A percentile compares a stretch with the other conserved stretches of the same genome.
Conservation (phyloP, 345 rosid species). For the Camelina sativa region DNA sequence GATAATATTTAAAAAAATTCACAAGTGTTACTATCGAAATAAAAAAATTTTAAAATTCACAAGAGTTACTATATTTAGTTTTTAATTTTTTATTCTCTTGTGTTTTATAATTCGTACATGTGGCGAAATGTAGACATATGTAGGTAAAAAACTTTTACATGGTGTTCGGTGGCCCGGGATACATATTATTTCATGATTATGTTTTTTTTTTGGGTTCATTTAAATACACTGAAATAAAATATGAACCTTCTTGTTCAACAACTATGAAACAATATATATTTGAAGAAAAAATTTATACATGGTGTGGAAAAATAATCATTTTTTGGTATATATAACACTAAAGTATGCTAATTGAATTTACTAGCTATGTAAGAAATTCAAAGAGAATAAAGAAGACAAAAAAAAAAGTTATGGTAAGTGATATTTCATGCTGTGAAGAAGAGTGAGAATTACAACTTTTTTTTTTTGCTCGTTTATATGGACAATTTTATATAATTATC, state of each 20-base stretch:
- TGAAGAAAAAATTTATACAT: neutral
- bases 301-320: neutral
- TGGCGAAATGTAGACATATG: neutral
- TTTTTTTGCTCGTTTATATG: too few species aligned
- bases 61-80: conserved; percentile 21
- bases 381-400: neutral
- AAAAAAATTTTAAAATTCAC: neutral
- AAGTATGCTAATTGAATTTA: neutral
- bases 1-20: neutral
- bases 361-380: neutral
- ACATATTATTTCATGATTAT: neutral
- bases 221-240: neutral
- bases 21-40: conserved; percentile 19
- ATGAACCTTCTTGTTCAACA: neutral
- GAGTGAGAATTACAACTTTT: too few species aligned
- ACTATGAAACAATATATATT: neutral
- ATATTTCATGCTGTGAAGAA: too few species aligned
- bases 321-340: too few species aligned
- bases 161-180: neutral
- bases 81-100: conserved; percentile 13
- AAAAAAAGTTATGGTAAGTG: too few species aligned
- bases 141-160: conserved; percentile 3
- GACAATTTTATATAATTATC: too few species aligned
- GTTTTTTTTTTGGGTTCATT: neutral
- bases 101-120: conserved; percentile 16